Base-by-base conservation (phyloP, 306 rosid genomes). In the Rubus parviflorus region DNA sequence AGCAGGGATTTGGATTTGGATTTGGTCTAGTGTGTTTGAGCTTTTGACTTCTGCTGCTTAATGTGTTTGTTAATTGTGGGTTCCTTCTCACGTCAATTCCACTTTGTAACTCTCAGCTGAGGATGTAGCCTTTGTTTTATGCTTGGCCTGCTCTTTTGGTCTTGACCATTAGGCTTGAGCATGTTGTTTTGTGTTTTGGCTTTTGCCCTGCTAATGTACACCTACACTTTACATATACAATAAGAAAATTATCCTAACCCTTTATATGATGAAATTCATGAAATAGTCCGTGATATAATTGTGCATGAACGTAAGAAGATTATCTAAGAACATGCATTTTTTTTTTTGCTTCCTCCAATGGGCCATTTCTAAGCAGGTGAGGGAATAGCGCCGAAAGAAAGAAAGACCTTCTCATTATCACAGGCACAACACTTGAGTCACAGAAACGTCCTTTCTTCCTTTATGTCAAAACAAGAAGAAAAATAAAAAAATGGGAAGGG, bases 51-150 rank as follows among this genome's bases (percentile, higher is more conserved):
- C 6, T 35, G 46, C 46, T 63, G 68, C 8, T 49, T 49, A 49
- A 49, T 14, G 7, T 49, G 19, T 49, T 15, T 12, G 19, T 63
- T 62, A 35, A 15, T 35, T 8, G 1, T 37, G 12, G 42, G 0
- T 37, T 15, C 9, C 65, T 30, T 5, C 19, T 0, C 9, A 16
- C 15, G 68, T 63, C 68, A 63, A 37, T 63, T 63, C 46, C 7
- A 16, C 68, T 63, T 63, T 16, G 68, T 63, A 63, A 63, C 15
- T 63, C 69, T n/a, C 69, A 63, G 7, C 69, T 63, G 7, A 63
- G 9, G 9, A 12, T 16, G n/a, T 20, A 3, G 15, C 37, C 6
- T 63, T 16, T 63, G 69, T 37, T 6, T 63, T 37, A 7, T 16
- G 41, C 41, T 63, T 8, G 69, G 46, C 69, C 69, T 37, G 69